phyloP scores from a whole-genome alignment of 345 rosid species.

The Aquilaria sinensis region DNA sequence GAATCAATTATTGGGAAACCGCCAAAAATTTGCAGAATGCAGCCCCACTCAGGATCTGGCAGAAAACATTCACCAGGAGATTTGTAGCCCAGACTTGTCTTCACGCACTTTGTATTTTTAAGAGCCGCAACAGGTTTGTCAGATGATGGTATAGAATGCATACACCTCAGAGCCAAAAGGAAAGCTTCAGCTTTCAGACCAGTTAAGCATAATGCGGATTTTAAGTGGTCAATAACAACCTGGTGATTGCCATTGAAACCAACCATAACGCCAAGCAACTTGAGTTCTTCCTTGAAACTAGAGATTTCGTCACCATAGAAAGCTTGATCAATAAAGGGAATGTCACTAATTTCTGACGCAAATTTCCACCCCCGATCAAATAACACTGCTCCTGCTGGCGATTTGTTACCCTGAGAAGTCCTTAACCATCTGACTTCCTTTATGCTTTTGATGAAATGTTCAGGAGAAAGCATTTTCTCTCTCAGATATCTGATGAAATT shows the following conservation, averaged over 20 bases:
- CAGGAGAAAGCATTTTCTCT: slow-evolving; percentile 27
- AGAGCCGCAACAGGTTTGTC: slow-evolving; percentile 20
- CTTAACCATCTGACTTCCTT: slow-evolving; percentile 38
- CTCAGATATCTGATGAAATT: slow-evolving; percentile 47
- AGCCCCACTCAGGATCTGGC: slow-evolving; percentile 48
- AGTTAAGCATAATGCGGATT: slow-evolving; percentile 12
- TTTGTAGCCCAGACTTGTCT: slow-evolving; percentile 42
- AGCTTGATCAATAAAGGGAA: slow-evolving; percentile 42
- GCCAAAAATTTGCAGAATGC: slow-evolving; percentile 41
- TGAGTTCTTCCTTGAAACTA: slow-evolving; percentile 37
- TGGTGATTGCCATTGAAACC: slow-evolving; percentile 24
- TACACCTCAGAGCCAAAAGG: slow-evolving; percentile 35
- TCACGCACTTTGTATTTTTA: slow-evolving; percentile 30
- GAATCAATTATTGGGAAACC: slow-evolving; percentile 36
- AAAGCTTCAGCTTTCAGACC: slow-evolving; percentile 35
- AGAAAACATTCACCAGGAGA: slow-evolving; percentile 47
- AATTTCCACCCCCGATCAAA: slow-evolving; percentile 39
- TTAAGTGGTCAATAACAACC: slow-evolving; percentile 35
- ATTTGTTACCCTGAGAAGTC: slow-evolving; percentile 33
- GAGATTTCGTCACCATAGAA: slow-evolving; percentile 35
- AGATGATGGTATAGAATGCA: slow-evolving; percentile 10
- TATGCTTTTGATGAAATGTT: slow-evolving; percentile 34
- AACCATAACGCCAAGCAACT: slow-evolving; percentile 50
- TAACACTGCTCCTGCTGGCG: slow-evolving; percentile 56
- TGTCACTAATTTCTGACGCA: slow-evolving; percentile 44